A percentile compares a stretch with the other conserved stretches of the same genome.
Evolutionary conservation across 768 basidiomycete genomes (phyloP).

Genomic region (Tylopilus felleus): DNA sequence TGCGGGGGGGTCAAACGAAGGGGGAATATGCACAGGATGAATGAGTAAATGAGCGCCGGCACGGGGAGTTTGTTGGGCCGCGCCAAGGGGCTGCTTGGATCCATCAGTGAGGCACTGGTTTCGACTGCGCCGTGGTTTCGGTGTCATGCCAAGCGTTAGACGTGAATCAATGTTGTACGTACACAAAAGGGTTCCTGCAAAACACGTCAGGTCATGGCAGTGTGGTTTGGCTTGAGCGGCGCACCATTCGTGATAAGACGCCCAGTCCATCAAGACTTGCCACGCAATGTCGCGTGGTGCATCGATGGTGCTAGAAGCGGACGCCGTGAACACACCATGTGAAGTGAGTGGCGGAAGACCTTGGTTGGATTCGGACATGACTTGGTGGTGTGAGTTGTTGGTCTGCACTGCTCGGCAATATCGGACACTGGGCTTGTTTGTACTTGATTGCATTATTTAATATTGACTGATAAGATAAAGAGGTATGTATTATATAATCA

Average conservation of each 20-base stretch:
- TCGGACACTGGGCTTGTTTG: neutral
- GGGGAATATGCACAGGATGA: slow-evolving; percentile 55
- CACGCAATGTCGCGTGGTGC: slow-evolving; percentile 62
- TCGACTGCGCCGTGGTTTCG: slow-evolving; percentile 37
- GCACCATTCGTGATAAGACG: slow-evolving; percentile 60
- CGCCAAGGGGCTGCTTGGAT: slow-evolving; percentile 35
- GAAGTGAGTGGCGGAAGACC: slow-evolving; percentile 39
- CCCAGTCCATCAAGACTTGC: slow-evolving; percentile 58
- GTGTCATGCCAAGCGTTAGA: neutral
- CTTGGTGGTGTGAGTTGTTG: neutral
- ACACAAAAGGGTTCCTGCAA: slow-evolving; percentile 70
- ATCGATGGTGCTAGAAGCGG: slow-evolving; percentile 51
- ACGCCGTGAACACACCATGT: slow-evolving; percentile 45
- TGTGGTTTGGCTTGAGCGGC: slow-evolving; percentile 6
- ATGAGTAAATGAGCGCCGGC: slow-evolving; percentile 49
- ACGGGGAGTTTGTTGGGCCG: slow-evolving; percentile 45
- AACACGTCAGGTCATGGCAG: neutral
- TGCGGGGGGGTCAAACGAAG: slow-evolving; percentile 43
- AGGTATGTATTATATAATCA: neutral
- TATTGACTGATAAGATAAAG: neutral
- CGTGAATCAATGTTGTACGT: slow-evolving; percentile 20
- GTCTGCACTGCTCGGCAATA: neutral
- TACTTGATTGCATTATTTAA: neutral
- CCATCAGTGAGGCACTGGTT: slow-evolving; percentile 45
- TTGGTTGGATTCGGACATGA: neutral